These are phyloP conservation scores for Geranium incanum DNA, from an alignment of 441 rosid genomes.

Conservation along the genomic window DNA sequence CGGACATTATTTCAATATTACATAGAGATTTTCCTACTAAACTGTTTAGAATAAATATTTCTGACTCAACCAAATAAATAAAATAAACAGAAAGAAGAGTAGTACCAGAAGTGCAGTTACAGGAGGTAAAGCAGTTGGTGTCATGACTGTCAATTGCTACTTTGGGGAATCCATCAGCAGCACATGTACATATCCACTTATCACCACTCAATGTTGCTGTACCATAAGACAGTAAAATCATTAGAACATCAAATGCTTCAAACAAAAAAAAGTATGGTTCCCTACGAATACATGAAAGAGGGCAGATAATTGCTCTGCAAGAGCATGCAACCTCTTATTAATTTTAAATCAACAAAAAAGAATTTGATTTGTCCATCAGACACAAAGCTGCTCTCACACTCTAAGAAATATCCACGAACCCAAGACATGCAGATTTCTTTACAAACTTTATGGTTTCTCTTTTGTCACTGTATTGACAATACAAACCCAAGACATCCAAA, in stretches of 20 bases:
- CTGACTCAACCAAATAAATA: neutral
- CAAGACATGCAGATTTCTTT: neutral
- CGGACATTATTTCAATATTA: neutral
- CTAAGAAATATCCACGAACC: neutral
- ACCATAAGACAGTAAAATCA: neutral
- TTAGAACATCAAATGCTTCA: neutral
- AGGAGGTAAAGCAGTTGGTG: conserved; percentile 59
- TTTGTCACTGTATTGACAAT: neutral
- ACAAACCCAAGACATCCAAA: neutral
- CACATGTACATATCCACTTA: conserved; percentile 68
- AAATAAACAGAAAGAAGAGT: neutral
- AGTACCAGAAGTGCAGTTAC: conserved; percentile 86
- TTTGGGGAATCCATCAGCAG: conserved; percentile 60
- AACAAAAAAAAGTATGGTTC: neutral
- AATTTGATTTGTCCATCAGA: conserved; percentile 2
- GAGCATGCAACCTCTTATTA: neutral
- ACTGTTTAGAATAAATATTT: conserved; percentile 6
- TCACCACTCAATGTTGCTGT: conserved; percentile 24
- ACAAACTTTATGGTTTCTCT: neutral
- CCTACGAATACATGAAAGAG: neutral
- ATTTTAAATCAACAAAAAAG: neutral
- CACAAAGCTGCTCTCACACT: neutral
- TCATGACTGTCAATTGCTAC: conserved; percentile 37
- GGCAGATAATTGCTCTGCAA: neutral
- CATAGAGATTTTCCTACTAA: neutral